Conservation (phyloP, 495 filamentous ascomycete genomes). For the Aspergillus panamensis region DNA sequence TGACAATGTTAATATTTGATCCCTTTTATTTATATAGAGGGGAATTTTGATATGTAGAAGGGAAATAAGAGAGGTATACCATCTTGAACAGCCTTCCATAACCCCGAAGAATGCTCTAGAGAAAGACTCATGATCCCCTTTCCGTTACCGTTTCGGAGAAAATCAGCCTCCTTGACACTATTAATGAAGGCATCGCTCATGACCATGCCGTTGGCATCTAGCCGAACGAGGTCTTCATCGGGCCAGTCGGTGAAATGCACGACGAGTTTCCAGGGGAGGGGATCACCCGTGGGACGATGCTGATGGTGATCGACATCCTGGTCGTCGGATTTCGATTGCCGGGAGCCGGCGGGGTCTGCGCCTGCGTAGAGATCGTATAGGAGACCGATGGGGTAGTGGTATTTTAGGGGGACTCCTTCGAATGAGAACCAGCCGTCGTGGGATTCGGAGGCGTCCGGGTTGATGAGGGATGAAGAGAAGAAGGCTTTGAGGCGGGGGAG, state of each 20-base stretch:
- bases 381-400: constrained; percentile 83
- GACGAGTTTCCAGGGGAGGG: constrained; percentile 73
- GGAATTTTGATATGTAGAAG: neutral
- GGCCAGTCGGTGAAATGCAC: constrained; percentile 80
- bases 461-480: constrained; percentile 70
- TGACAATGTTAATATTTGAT: constrained; percentile 14
- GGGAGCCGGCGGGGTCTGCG: constrained; percentile 46
- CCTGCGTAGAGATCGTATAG: constrained; percentile 84
- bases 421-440: constrained; percentile 69
- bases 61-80: constrained; percentile 51
- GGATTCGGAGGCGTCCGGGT: constrained; percentile 49
- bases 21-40: neutral
- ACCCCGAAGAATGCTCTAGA: constrained; percentile 77
- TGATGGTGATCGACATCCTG: constrained; percentile 10
- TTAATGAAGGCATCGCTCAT: constrained; percentile 88
- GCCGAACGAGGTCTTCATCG: constrained; percentile 58
- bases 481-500: constrained; percentile 75
- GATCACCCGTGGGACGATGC: constrained; percentile 26
- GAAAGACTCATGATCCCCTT: constrained; percentile 90
- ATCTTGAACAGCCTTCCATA: constrained; percentile 82
- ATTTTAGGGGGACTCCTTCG: constrained; percentile 76
- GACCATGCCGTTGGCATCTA: constrained; percentile 58
- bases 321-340: constrained; percentile 25
- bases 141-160: constrained; percentile 83
- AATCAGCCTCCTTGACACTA: constrained; percentile 93